Percentiles rank a stretch among this genome's conserved stretches.
Conservation (phyloP, 2,329 filamentous ascomycete genomes). For the Cladosporium austrohemisphaericum region DNA sequence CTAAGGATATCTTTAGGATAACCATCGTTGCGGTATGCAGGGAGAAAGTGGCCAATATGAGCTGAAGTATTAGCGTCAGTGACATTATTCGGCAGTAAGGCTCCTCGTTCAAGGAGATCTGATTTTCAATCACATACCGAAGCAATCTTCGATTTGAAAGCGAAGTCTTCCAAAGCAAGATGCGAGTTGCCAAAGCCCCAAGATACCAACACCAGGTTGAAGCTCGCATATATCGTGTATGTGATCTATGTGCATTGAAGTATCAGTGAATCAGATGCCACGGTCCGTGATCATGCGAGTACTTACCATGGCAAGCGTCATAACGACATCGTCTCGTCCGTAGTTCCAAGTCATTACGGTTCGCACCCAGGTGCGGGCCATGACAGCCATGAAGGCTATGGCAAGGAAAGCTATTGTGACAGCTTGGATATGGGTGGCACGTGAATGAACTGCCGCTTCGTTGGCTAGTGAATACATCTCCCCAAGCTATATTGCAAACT, state of each 20-base stretch:
- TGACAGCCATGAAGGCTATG: slow-evolving; percentile 37
- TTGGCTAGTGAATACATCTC: background rate
- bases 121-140: background rate
- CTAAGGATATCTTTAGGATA: slow-evolving; percentile 43
- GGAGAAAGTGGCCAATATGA: slow-evolving; percentile 32
- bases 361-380: slow-evolving; percentile 40
- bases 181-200: slow-evolving; percentile 4
- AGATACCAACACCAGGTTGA: slow-evolving; percentile 11
- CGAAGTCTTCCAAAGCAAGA: background rate
- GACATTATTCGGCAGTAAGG: too few relatives aligned
- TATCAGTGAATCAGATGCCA: slow-evolving; percentile 9
- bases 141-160: background rate
- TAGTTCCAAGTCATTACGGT: slow-evolving; percentile 37
- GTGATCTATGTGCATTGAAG: background rate
- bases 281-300: background rate
- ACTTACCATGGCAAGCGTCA: slow-evolving; percentile 39
- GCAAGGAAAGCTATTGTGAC: slow-evolving; percentile 31
- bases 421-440: slow-evolving; percentile 2
- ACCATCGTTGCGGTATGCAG: slow-evolving; percentile 41
- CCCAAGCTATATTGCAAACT: too few relatives aligned
- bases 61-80: too few relatives aligned
- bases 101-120: background rate
- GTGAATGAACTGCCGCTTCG: background rate
- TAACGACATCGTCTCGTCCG: slow-evolving; percentile 43
- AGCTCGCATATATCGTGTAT: slow-evolving; percentile 13